Conservation (phyloP, 139 green algal genomes). For the Asterochloris erici region DNA sequence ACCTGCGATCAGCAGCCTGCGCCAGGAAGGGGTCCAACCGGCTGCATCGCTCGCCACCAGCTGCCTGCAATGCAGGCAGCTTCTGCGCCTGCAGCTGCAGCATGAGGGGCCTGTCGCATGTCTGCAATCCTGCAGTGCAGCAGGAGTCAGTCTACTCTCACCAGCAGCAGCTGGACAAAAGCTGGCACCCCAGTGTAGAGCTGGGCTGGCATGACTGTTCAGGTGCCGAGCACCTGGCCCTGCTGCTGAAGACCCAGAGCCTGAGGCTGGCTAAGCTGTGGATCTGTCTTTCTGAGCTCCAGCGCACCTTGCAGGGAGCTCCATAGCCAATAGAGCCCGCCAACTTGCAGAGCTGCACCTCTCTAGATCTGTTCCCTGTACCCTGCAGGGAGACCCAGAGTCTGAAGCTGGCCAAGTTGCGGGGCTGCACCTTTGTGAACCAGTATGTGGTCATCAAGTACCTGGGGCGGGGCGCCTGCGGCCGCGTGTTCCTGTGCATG, state of each 20-base stretch:
- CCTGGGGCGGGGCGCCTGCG: conserved; percentile 67
- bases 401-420: conserved; percentile 62
- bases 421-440: conserved; percentile 79
- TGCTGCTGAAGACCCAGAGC: conserved; percentile 36
- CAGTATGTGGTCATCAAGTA: conserved; percentile 85
- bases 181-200: no score
- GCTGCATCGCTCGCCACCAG: no score
- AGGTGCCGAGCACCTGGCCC: no score
- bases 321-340: not conserved
- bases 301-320: conserved; percentile 29
- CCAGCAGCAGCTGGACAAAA: no score
- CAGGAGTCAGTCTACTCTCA: no score
- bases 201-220: no score
- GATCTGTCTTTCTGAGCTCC: conserved; percentile 72
- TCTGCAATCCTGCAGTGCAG: no score
- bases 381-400: conserved; percentile 50
- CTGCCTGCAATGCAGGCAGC: no score
- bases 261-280: conserved; percentile 61
- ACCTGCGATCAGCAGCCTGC: no score
- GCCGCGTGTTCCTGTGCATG: conserved; percentile 81
- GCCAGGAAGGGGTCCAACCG: no score
- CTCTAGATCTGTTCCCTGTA: not conserved
- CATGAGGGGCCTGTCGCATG: no score
- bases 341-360: not conserved
- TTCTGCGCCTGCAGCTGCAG: no score